Percentiles rank a stretch among this genome's conserved stretches.
Conservation (phyloP, 257 asterid genomes). For the Plantago elongata region DNA sequence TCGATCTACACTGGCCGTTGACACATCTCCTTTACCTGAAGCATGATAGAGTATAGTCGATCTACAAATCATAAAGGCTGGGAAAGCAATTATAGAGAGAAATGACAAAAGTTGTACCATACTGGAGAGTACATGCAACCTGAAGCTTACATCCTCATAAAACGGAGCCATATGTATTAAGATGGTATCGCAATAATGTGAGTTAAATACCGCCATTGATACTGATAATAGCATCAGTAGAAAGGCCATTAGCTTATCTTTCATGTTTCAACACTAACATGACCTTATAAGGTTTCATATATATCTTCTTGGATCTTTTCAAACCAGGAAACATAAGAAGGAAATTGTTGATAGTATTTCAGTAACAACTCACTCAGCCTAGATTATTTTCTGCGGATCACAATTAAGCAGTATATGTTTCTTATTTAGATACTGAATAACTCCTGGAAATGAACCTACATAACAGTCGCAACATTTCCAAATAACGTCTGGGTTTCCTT, state of each 20-base stretch:
- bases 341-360: too few relatives aligned
- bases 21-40: conserved; percentile 55
- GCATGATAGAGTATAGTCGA: conserved; percentile 26
- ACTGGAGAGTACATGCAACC: conserved; percentile 1
- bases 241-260: neutral
- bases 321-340: too few relatives aligned
- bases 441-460: too few relatives aligned
- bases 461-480: too few relatives aligned
- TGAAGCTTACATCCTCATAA: neutral
- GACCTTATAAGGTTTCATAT: neutral
- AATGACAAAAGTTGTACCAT: neutral
- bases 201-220: neutral
- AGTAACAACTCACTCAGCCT: too few relatives aligned
- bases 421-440: too few relatives aligned
- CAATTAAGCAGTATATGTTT: too few relatives aligned
- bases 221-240: conserved; percentile 8
- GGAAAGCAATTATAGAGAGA: neutral
- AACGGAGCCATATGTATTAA: conserved; percentile 1
- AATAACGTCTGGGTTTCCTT: too few relatives aligned
- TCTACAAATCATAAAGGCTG: conserved; percentile 4
- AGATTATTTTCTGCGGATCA: too few relatives aligned
- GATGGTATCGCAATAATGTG: neutral
- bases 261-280: neutral
- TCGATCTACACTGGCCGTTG: conserved; percentile 39
- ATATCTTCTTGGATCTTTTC: neutral